These are phyloP conservation scores for Ogataea pini DNA, from an alignment of 805 yeast species.

Conservation along the genomic window DNA sequence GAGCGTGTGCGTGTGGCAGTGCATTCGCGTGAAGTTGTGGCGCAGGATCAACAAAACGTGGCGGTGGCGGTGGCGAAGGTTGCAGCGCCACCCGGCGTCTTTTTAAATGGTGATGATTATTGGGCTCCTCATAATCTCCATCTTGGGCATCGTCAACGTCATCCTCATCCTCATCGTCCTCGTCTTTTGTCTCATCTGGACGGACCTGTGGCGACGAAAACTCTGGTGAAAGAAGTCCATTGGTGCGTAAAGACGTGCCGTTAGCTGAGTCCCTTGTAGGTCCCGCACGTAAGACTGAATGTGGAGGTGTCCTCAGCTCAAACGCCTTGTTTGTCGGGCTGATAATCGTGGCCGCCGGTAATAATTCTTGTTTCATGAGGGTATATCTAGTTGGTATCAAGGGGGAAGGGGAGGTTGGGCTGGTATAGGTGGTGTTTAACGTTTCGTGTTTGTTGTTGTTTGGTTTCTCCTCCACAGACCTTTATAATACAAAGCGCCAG, in stretches of 20 bases:
- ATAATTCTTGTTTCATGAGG: slow-evolving; percentile 20
- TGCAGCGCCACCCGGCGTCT: slow-evolving; percentile 7
- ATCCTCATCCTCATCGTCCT: slow-evolving; percentile 13
- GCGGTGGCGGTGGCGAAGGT: slow-evolving; percentile 26
- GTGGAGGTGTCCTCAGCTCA: slow-evolving; percentile 35
- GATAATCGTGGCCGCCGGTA: slow-evolving; percentile 28
- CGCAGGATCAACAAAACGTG: slow-evolving; percentile 20
- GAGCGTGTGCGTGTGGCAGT: not conserved
- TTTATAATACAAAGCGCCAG: slow-evolving; percentile 2
- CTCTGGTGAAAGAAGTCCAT: slow-evolving; percentile 39
- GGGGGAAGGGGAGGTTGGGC: too few species aligned
- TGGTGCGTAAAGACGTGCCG: slow-evolving; percentile 13
- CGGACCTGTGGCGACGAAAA: slow-evolving; percentile 50
- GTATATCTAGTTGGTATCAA: not conserved
- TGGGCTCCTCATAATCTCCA: slow-evolving; percentile 20
- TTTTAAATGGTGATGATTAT: slow-evolving; percentile 19
- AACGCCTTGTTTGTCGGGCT: slow-evolving; percentile 30
- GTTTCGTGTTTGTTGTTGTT: too few species aligned
- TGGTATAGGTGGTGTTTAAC: too few species aligned
- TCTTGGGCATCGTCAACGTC: slow-evolving; percentile 15
- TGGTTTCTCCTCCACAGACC: slow-evolving; percentile 1
- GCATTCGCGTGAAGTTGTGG: not conserved
- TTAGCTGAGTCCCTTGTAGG: slow-evolving; percentile 10
- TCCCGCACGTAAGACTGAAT: slow-evolving; percentile 26
- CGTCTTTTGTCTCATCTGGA: slow-evolving; percentile 15